phyloP scores from a whole-genome alignment of 352 stramenopile genomes.

The Globisporangium takayamanum region DNA sequence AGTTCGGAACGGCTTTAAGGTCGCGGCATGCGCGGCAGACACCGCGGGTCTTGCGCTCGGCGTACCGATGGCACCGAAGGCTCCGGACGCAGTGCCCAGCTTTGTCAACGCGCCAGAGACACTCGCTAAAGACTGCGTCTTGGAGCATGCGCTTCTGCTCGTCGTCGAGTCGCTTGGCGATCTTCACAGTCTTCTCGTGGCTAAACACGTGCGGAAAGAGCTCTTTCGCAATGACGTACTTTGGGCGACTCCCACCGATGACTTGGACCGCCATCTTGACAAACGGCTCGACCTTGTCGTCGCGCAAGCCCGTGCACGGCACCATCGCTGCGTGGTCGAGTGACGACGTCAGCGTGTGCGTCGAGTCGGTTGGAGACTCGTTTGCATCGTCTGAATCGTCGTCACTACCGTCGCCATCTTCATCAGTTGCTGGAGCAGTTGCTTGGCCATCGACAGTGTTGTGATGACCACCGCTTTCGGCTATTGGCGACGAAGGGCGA shows the following conservation, averaged over 20 bases:
- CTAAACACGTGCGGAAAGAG: conserved; percentile 57
- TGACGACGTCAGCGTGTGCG: conserved; percentile 4
- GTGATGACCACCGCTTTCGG: too few relatives aligned
- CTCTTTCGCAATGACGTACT: conserved; percentile 78
- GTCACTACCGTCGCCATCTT: background rate
- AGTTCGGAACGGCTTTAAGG: conserved; percentile 61
- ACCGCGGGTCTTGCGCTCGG: conserved; percentile 25
- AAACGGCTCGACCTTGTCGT: conserved; percentile 57
- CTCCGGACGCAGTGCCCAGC: conserved; percentile 65
- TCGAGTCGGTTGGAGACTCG: background rate
- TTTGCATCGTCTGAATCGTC: background rate
- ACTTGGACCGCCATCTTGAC: conserved; percentile 59
- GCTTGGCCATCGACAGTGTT: too few relatives aligned
- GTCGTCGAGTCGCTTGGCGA: conserved; percentile 45
- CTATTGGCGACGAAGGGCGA: too few relatives aligned
- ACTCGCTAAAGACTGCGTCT: conserved; percentile 74
- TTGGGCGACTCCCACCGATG: conserved; percentile 66
- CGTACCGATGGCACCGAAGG: conserved; percentile 50
- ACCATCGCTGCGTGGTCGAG: conserved; percentile 23
- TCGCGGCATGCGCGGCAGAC: conserved; percentile 64
- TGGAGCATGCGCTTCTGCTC: conserved; percentile 51
- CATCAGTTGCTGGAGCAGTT: background rate
- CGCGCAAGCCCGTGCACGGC: conserved; percentile 54
- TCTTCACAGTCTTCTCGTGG: conserved; percentile 53
- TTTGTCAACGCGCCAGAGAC: conserved; percentile 77